Evolutionary conservation across 164 flowering plant genomes (phyloP).

Genomic region (Sedum album): DNA sequence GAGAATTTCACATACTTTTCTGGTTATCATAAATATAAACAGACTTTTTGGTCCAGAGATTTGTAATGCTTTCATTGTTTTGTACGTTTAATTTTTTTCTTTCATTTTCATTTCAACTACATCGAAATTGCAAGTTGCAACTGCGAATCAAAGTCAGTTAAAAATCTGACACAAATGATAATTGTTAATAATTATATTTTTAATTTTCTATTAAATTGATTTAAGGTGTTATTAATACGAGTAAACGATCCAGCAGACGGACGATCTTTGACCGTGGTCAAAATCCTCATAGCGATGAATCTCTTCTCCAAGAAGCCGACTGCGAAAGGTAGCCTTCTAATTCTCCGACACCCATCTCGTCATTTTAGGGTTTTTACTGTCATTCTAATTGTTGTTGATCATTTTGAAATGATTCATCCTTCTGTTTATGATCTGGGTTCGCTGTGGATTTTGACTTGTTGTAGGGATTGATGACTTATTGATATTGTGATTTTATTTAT

Average conservation of each 20-base stretch:
- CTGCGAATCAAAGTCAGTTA: too few relatives aligned
- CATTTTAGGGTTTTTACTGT: background rate
- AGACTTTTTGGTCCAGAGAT: background rate
- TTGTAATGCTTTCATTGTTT: background rate
- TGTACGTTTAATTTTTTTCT: too few relatives aligned
- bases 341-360: background rate
- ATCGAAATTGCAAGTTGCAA: too few relatives aligned
- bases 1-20: background rate
- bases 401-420: background rate
- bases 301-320: constrained; percentile 10
- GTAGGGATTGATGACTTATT: background rate
- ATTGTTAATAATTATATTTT: too few relatives aligned
- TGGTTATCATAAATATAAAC: background rate
- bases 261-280: background rate
- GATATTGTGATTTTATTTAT: background rate
- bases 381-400: too few relatives aligned
- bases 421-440: background rate
- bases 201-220: too few relatives aligned
- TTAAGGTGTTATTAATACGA: background rate
- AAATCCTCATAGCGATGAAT: background rate
- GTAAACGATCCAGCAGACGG: background rate
- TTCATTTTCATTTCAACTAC: too few relatives aligned
- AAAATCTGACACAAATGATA: too few relatives aligned
- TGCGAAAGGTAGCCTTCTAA: background rate
- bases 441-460: constrained; percentile 1